phyloP scores from a whole-genome alignment of 2,329 filamentous ascomycete species.

The Colletotrichum tropicale region DNA sequence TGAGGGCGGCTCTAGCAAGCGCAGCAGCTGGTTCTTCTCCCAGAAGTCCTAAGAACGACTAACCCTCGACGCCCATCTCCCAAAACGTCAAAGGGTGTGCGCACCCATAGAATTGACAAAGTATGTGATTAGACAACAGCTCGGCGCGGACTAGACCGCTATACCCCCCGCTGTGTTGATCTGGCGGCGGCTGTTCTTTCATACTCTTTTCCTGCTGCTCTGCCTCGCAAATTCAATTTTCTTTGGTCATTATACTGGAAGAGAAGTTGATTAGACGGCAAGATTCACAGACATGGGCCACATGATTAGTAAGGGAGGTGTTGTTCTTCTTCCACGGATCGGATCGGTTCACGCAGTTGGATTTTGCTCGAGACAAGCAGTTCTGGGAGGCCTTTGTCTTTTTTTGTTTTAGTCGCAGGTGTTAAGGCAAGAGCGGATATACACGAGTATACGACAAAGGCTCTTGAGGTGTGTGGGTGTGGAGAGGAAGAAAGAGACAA shows the following conservation, averaged over 20 bases:
- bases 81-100: background rate
- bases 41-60: slow-evolving; percentile 56
- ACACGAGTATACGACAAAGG: background rate
- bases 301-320: background rate
- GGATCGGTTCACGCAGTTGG: background rate
- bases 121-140: slow-evolving; percentile 7
- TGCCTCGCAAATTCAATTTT: slow-evolving; percentile 6
- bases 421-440: background rate
- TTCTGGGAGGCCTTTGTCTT: slow-evolving; percentile 1
- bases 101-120: background rate
- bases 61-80: background rate
- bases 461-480: background rate
- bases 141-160: slow-evolving; percentile 10
- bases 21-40: slow-evolving; percentile 74
- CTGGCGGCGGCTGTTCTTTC: background rate
- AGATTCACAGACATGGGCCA: background rate
- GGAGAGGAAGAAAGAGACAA: background rate
- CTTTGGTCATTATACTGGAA: slow-evolving; percentile 7
- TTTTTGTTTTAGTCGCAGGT: background rate
- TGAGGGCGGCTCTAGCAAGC: slow-evolving; percentile 63
- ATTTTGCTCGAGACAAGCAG: background rate
- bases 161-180: slow-evolving; percentile 12
- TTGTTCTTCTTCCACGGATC: background rate
- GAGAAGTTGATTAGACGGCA: background rate
- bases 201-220: background rate